Evolutionary conservation across 140 eudicot species (phyloP), one percentile per base, ranked within the genome.

Genomic region (Stevia rebaudiana): DNA sequence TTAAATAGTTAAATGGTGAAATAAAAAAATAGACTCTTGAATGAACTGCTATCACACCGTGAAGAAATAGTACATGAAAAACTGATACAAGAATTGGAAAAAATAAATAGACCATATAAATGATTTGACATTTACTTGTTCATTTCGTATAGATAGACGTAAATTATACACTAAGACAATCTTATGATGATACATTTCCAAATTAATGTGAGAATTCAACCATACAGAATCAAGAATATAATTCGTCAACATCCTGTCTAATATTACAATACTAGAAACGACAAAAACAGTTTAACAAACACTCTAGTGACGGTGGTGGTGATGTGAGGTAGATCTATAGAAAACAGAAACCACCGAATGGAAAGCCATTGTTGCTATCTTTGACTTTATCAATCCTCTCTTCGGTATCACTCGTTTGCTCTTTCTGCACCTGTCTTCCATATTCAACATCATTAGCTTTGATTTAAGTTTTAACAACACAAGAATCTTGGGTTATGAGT

Each of bases 311-410:
- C 11, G 64, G 46, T 55, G 15, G 15, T 53, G 63, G 37, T 63
- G 60, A 31, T 64, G 56, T 19, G 61, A 50, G 39, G 17, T 50
- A n/a, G 79, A 67, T 67, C 63, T 51, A 1, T 69, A 48, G 41
- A 74, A 74, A 55, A 74, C 65, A 19, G 42, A 67, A 67, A 74
- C 58, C 49, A 67, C 10, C 0, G 74, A 74, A 60, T 74, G 59
- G 43, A 49, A 74, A 6, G 74, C 79, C 28, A 61, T 59, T 30
- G 70, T 69, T 49, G 69, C 74, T 13, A 74, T 67, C 65, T 22
- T 74, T 4, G 65, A 67, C 74, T 74, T 67, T 9, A 74, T 74
- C 59, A 67, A 17, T 16, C 79, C 79, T 40, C 74, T 67, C 55
- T 37, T 59, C 11, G 74, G 74, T 74, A 74, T 67, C 49, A 67